phyloP scores from a whole-genome alignment of 1,284 basidiomycete genomes.

The Puccinia sorghi region DNA sequence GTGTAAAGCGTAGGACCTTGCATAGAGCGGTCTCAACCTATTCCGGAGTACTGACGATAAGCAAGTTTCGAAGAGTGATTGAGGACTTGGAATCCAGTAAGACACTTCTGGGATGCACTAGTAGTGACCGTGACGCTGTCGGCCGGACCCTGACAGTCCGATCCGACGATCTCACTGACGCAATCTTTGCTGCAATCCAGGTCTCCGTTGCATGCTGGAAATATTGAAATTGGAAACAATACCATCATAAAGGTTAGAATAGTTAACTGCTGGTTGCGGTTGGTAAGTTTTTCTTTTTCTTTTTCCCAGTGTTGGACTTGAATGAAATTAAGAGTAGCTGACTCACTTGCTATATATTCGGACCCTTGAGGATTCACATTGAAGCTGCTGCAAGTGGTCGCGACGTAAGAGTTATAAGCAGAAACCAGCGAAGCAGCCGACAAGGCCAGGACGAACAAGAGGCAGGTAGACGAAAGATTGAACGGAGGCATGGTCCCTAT shows the following conservation, averaged over 20 bases:
- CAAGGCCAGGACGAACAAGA: neutral
- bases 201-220: neutral
- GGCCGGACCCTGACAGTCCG: neutral
- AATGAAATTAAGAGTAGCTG: too few species aligned
- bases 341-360: neutral
- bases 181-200: neutral
- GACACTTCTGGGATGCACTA: conserved; percentile 13
- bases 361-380: neutral
- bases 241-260: neutral
- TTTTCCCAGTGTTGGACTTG: too few species aligned
- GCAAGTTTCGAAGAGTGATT: neutral
- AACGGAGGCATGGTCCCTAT: neutral
- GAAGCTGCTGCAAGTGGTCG: neutral
- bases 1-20: neutral
- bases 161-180: conserved; percentile 4
- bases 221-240: neutral
- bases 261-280: too few species aligned
- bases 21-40: neutral
- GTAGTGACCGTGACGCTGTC: neutral
- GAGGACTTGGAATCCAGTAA: neutral
- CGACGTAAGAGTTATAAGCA: neutral
- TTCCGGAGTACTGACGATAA: conserved; percentile 1
- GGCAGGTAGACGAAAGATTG: neutral
- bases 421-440: neutral
- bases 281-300: too few species aligned